A percentile compares a stretch with the other conserved stretches of the same genome.
Conservation (phyloP, 768 basidiomycete species). For the Lentinula sp. region DNA sequence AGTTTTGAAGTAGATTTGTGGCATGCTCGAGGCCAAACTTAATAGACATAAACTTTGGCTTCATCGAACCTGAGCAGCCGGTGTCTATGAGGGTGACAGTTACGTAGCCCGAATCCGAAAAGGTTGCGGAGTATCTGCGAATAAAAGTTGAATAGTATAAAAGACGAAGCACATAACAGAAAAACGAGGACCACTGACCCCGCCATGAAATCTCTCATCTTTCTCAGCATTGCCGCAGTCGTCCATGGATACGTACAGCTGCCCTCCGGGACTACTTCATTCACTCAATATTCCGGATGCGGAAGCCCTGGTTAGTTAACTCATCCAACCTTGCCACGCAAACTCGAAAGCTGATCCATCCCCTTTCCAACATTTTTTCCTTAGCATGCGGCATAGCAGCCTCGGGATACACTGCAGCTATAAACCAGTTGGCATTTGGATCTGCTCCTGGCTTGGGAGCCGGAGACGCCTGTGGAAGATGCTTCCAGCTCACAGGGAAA, state of each 20-base stretch:
- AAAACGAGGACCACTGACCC: neutral
- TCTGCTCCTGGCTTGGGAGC: constrained; percentile 40
- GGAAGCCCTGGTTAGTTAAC: constrained; percentile 32
- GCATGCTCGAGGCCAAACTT: no score
- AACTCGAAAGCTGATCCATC: neutral
- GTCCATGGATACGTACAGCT: constrained; percentile 42
- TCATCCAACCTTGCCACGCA: neutral
- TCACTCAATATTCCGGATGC: constrained; percentile 52
- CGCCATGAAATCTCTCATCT: neutral
- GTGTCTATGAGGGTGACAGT: no score
- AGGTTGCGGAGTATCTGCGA: neutral
- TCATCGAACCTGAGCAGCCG: no score
- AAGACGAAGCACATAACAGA: neutral
- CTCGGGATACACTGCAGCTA: constrained; percentile 47
- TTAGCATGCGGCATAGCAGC: constrained; percentile 52
- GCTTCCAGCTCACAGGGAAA: constrained; percentile 46
- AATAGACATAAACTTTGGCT: no score
- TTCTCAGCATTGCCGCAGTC: neutral
- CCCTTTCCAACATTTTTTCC: neutral
- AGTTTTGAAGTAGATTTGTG: no score
- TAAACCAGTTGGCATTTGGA: constrained; percentile 54
- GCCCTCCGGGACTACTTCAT: constrained; percentile 45
- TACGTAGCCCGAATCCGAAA: neutral
- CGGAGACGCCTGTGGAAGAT: constrained; percentile 58
- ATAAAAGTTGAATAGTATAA: neutral